Evolutionary conservation across 805 yeast genomes (phyloP), one percentile per base, ranked within the genome.

Genomic region (Saturnispora zaruensis): DNA sequence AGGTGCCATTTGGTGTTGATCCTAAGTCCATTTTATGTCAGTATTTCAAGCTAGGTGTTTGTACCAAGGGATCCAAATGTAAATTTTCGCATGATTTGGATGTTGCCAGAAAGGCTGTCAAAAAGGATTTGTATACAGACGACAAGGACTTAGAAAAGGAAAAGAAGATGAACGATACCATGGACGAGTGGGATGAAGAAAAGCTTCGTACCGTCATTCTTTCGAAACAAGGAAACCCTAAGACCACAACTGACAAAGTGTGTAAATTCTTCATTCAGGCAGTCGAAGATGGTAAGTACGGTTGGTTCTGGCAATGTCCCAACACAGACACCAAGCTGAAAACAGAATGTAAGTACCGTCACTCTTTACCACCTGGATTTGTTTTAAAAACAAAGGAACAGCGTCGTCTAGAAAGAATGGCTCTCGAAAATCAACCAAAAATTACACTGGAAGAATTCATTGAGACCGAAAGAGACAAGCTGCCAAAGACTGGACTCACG

Each of bases 291-390:
- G 93, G 91, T 51, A 91, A 91, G 65, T 93, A 93, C 65, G 99
- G 99, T 63, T 93, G 99, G 99, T 90, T 93, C 69, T 93, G 99
- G 99, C 75, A 77, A 20, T 93, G 99, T 73, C 99, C 99, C 25
- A 87, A 87, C 59, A 90, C 91, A 38, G 97, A 96, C 57, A 80
- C 84, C 53, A 64, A 64, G 48, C 51, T 40, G 36, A 59, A 58
- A 26, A 56, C 51, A 24, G 84, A 79, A 53, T 93, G 99, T 78
- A 91, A 84, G 73, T 93, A 93, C 72, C 82, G 79, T 68, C 99
- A 93, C 68, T 85, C 97, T 7, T 75, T 93, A 62, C 99, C 99
- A 38, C 90, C 95, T 44, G 99, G 99, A 1, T 95, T 89, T 68
- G 95, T 87, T 51, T 78, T 93, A 70, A 93, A 93, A 75, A 95